Percentiles rank a stretch among this genome's conserved stretches.
Evolutionary conservation across 805 yeast species (phyloP).

Genomic region (Sugiyamaella smithiae): DNA sequence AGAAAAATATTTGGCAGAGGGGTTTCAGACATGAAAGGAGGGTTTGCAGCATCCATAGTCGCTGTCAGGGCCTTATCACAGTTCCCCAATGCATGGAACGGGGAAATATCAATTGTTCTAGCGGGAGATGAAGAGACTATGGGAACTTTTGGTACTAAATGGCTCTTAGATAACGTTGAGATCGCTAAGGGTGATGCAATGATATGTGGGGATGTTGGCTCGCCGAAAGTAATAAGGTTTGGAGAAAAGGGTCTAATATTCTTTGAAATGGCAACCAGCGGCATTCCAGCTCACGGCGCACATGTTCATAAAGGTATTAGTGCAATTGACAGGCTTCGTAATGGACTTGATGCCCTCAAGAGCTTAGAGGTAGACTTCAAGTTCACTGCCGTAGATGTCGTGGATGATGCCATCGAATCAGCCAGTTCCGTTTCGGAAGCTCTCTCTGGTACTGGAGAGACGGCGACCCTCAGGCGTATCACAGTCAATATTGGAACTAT

Average conservation of each 20-base stretch:
- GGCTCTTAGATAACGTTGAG: conserved; percentile 2
- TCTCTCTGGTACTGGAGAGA: neutral
- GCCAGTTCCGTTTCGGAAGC: neutral
- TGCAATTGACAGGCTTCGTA: neutral
- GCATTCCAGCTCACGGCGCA: neutral
- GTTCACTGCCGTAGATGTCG: neutral
- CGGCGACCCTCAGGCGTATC: neutral
- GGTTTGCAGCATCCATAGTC: conserved; percentile 78
- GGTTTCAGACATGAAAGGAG: conserved; percentile 93
- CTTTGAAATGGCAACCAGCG: neutral
- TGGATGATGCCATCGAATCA: neutral
- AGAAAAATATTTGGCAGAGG: conserved; percentile 92
- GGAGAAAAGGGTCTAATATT: conserved; percentile 3
- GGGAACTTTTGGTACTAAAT: conserved; percentile 1
- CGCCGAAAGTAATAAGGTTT: neutral
- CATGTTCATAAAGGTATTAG: conserved; percentile 1
- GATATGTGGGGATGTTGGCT: conserved; percentile 2
- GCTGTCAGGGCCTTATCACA: conserved; percentile 46
- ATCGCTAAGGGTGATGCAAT: conserved; percentile 1
- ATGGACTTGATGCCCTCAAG: neutral
- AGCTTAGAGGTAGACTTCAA: neutral
- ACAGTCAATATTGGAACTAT: conserved; percentile 1
- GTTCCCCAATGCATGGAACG: neutral
- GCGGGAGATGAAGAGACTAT: conserved; percentile 4
- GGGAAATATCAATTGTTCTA: neutral